Conservation (phyloP, 2,329 filamentous ascomycete genomes). For the Diaporthe ilicicola region DNA sequence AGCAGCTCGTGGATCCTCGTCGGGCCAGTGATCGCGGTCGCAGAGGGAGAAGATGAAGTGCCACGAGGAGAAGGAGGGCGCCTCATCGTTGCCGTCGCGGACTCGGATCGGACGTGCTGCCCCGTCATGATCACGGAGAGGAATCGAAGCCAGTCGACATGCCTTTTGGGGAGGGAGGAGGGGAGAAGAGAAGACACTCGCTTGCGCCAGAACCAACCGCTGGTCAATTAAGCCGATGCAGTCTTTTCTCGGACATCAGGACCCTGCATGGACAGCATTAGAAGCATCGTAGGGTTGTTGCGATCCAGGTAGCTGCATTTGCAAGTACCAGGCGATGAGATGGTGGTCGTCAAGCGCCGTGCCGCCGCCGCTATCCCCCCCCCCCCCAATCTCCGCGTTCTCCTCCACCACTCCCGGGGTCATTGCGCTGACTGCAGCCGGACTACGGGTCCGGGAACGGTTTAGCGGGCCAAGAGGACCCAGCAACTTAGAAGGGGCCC, state of each 20-base stretch:
- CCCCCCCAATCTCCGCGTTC: no score
- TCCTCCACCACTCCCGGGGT: background rate
- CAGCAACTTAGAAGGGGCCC: background rate
- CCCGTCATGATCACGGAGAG: background rate
- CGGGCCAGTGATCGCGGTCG: background rate
- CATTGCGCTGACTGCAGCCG: background rate
- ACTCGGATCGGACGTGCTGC: background rate
- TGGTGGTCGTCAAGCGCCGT: background rate
- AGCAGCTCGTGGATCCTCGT: background rate
- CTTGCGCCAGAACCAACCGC: background rate
- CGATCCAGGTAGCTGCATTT: no score
- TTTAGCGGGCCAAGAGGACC: slow-evolving; percentile 7
- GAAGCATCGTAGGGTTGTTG: no score
- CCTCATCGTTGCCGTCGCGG: background rate
- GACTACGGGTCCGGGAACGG: slow-evolving; percentile 12
- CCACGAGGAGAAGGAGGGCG: background rate
- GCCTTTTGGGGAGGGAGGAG: no score
- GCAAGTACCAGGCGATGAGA: background rate
- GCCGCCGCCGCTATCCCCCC: no score
- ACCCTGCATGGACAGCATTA: no score
- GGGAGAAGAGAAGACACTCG: background rate
- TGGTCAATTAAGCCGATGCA: background rate
- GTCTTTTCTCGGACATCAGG: background rate
- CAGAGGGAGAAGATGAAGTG: background rate
- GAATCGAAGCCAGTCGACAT: background rate